phyloP scores from a whole-genome alignment of 2,329 filamentous ascomycete species.

The Trichoderma atroviride region DNA sequence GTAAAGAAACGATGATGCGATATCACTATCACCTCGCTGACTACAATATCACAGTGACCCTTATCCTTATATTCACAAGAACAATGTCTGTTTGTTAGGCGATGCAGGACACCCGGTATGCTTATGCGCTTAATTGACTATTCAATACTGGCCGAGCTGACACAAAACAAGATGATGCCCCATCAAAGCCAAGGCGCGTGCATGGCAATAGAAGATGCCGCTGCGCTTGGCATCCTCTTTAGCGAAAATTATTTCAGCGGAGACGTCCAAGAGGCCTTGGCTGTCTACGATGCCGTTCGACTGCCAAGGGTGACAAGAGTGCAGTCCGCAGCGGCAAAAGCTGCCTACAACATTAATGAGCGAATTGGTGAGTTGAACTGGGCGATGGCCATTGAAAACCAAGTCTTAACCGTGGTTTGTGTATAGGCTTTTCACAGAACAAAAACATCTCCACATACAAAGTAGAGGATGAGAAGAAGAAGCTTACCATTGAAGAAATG shows the following conservation, averaged over 20 bases:
- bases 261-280: constrained; percentile 51
- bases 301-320: constrained; percentile 59
- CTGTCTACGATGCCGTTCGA: constrained; percentile 56
- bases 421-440: constrained; percentile 63
- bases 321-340: constrained; percentile 59
- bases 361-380: constrained; percentile 52
- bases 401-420: background rate
- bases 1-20: constrained; percentile 16
- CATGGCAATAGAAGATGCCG: constrained; percentile 69
- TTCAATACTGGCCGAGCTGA: background rate
- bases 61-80: constrained; percentile 59
- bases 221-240: constrained; percentile 64
- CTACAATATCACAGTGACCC: constrained; percentile 42
- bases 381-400: too few relatives aligned
- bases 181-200: constrained; percentile 71
- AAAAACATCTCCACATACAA: constrained; percentile 59
- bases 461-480: constrained; percentile 62
- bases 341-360: constrained; percentile 64
- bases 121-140: background rate
- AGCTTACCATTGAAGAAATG: constrained; percentile 71
- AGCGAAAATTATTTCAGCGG: constrained; percentile 50
- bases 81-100: constrained; percentile 59
- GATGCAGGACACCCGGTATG: constrained; percentile 66
- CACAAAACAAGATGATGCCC: constrained; percentile 62
- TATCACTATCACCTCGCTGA: background rate